phyloP scores from a whole-genome alignment of 176 grass and related monocot genomes.

The Triticum aestivum region IWGSC_CS_RefSeq_v2.1 NC_057801.1:702590912-702591411 shows the following conservation, averaged over 20 bases:
- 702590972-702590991: no score
- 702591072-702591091: no score
- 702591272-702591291: background rate
- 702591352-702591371: background rate
- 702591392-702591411: constrained; percentile 13
- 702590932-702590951: no score
- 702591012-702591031: no score
- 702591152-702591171: background rate
- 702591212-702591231: background rate
- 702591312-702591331: background rate
- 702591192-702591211: background rate
- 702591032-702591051: no score
- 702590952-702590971: no score
- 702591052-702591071: no score
- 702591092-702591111: no score
- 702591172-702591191: constrained; percentile 38
- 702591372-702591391: constrained; percentile 55
- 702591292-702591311: background rate
- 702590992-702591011: no score
- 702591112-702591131: no score
- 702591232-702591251: background rate
- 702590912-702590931: no score
- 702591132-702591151: no score
- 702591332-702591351: background rate
- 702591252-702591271: background rate